Conservation (phyloP, 192 early-diverging fungal species). For the Umbelopsis isabellina region DNA sequence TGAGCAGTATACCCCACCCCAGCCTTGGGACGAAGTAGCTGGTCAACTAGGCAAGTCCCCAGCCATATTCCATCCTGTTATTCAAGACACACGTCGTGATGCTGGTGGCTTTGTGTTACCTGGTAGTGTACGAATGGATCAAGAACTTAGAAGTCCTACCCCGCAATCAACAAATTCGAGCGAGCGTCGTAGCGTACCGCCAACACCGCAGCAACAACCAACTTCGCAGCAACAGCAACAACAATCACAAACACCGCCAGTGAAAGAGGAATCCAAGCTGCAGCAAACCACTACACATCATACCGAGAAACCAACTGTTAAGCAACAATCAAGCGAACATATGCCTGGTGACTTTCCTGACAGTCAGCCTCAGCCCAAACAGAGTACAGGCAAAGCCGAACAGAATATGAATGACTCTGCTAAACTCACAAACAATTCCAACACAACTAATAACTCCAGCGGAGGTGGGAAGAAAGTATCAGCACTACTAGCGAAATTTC, state of each 20-base stretch:
- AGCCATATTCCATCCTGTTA: constrained; percentile 29
- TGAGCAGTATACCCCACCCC: constrained; percentile 31
- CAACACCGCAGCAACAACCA: background rate
- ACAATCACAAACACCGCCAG: background rate
- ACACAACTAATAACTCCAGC: background rate
- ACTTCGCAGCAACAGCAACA: background rate
- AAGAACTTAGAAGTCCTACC: background rate
- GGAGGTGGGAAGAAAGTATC: background rate
- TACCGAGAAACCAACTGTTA: too few species aligned
- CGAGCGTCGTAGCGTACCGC: background rate
- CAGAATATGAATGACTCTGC: background rate
- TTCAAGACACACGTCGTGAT: constrained; percentile 16
- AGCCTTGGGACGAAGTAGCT: constrained; percentile 37
- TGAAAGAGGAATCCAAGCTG: background rate
- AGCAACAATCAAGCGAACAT: background rate
- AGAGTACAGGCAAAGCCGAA: background rate
- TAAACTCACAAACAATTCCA: background rate
- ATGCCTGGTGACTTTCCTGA: constrained; percentile 9
- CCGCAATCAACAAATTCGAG: background rate
- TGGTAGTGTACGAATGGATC: background rate
- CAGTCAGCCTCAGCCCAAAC: background rate
- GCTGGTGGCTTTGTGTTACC: constrained; percentile 34
- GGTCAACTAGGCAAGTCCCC: background rate
- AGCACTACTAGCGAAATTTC: constrained; percentile 4
- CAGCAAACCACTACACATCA: too few species aligned